phyloP scores from a whole-genome alignment of 2,329 filamentous ascomycete species.

The Ophiostoma quercus region DNA sequence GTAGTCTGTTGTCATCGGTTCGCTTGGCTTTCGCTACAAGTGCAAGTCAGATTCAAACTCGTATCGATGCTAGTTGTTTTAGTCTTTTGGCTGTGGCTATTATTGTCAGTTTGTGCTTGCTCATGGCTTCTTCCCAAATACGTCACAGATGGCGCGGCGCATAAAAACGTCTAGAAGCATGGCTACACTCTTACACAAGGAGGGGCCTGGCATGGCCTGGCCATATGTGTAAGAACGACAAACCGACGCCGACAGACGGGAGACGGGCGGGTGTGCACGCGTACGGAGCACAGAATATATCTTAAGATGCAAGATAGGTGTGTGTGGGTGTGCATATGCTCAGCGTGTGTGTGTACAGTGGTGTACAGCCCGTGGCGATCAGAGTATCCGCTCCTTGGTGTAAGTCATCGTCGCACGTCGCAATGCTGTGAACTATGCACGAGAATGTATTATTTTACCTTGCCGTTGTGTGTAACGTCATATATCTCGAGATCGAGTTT shows the following conservation, averaged over 20 bases:
- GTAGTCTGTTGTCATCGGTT: background rate
- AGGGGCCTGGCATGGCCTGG: slow-evolving; percentile 1
- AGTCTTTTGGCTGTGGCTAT: background rate
- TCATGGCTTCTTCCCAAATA: background rate
- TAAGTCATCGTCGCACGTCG: slow-evolving; percentile 11
- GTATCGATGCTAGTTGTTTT: background rate
- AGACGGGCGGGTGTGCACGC: slow-evolving; percentile 11
- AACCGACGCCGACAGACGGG: slow-evolving; percentile 12
- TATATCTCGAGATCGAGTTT: background rate
- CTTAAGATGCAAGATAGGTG: background rate
- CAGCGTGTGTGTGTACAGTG: slow-evolving; percentile 1
- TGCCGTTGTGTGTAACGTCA: background rate
- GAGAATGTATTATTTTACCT: slow-evolving; percentile 3
- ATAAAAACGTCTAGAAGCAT: slow-evolving; percentile 4
- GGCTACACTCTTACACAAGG: background rate
- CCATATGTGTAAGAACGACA: slow-evolving; percentile 9
- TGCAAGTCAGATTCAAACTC: background rate
- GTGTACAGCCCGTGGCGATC: slow-evolving; percentile 7
- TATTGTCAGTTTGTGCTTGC: background rate
- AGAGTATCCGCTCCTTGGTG: slow-evolving; percentile 10
- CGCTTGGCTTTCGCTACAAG: background rate
- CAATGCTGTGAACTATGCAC: slow-evolving; percentile 2
- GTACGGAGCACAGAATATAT: slow-evolving; percentile 6
- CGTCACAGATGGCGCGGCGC: slow-evolving; percentile 16
- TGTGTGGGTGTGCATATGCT: slow-evolving; percentile 1